Percentiles rank a stretch among this genome's conserved stretches.
Evolutionary conservation across 768 basidiomycete species (phyloP).

Genomic region (Phylloporus arenicola): DNA sequence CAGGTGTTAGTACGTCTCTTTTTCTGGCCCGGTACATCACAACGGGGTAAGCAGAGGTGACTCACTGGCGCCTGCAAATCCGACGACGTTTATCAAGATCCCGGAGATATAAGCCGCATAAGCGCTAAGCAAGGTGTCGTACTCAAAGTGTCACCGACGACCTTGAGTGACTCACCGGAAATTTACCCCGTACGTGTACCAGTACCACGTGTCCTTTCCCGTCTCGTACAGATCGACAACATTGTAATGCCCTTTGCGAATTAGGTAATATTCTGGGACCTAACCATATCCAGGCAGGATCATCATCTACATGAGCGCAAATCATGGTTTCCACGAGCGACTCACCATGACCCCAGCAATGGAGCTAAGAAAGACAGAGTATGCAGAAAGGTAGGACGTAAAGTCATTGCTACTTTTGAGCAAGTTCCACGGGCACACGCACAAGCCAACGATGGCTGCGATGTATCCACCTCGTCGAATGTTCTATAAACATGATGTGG

Average conservation of each 20-base stretch:
- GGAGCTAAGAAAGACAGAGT: slow-evolving; percentile 75
- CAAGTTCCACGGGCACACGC: slow-evolving; percentile 74
- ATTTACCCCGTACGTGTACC: slow-evolving; percentile 70
- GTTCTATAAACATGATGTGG: slow-evolving; percentile 39
- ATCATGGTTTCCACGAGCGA: not conserved
- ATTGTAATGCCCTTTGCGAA: slow-evolving; percentile 66
- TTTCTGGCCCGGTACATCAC: not conserved
- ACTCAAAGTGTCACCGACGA: not conserved
- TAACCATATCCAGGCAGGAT: slow-evolving; percentile 17
- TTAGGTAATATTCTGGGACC: slow-evolving; percentile 77
- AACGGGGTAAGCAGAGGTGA: slow-evolving; percentile 3
- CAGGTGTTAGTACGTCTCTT: not conserved
- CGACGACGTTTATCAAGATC: slow-evolving; percentile 77
- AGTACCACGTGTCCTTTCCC: slow-evolving; percentile 60
- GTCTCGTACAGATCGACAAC: slow-evolving; percentile 65
- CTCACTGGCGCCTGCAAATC: slow-evolving; percentile 71
- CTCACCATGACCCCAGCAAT: slow-evolving; percentile 76
- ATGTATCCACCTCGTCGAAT: slow-evolving; percentile 83
- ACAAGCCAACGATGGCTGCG: slow-evolving; percentile 70
- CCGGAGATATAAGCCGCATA: slow-evolving; percentile 66
- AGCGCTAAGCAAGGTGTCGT: slow-evolving; percentile 35
- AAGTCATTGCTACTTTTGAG: slow-evolving; percentile 70
- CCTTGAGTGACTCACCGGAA: slow-evolving; percentile 41
- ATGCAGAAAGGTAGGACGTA: slow-evolving; percentile 76
- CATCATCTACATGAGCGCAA: not conserved